phyloP scores from a whole-genome alignment of 768 basidiomycete genomes.

The Leccinellum luteum region DNA sequence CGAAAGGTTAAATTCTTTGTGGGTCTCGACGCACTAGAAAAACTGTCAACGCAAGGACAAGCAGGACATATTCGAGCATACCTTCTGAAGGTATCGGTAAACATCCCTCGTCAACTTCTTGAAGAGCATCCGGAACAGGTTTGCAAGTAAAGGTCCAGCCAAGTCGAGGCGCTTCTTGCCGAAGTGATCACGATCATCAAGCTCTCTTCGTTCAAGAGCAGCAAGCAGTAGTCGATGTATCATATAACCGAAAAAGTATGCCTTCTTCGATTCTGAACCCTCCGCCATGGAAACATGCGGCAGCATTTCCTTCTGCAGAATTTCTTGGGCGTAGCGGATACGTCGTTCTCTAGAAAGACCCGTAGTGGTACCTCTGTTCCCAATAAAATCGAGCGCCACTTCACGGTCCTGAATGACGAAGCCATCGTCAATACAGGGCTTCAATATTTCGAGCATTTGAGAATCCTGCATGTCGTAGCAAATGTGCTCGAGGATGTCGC shows the following conservation, averaged over 20 bases:
- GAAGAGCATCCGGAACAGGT: conserved; percentile 97
- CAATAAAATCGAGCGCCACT: conserved; percentile 96
- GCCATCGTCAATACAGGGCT: conserved; percentile 97
- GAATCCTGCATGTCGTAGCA: conserved; percentile 97
- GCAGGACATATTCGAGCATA: conserved; percentile 28
- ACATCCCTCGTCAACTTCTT: conserved; percentile 96
- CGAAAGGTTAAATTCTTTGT: conserved; percentile 90
- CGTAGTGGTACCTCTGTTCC: conserved; percentile 94
- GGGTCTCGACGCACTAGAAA: conserved; percentile 88
- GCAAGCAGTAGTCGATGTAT: conserved; percentile 93
- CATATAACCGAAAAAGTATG: conserved; percentile 99
- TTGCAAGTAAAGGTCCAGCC: conserved; percentile 94
- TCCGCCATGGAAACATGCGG: conserved; percentile 96
- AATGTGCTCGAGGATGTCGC: conserved; percentile 96
- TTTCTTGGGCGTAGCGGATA: conserved; percentile 95
- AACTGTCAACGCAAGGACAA: not conserved
- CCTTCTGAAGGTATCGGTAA: conserved; percentile 96
- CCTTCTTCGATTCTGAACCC: conserved; percentile 96
- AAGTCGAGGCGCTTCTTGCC: conserved; percentile 97
- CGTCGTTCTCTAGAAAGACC: conserved; percentile 90
- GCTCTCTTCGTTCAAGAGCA: conserved; percentile 88
- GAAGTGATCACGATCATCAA: conserved; percentile 99
- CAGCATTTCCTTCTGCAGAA: conserved; percentile 97
- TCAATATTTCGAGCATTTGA: conserved; percentile 96
- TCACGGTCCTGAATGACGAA: conserved; percentile 98